phyloP scores from a whole-genome alignment of 169 alveolate species.

The Cryptosporidium sp. region DNA sequence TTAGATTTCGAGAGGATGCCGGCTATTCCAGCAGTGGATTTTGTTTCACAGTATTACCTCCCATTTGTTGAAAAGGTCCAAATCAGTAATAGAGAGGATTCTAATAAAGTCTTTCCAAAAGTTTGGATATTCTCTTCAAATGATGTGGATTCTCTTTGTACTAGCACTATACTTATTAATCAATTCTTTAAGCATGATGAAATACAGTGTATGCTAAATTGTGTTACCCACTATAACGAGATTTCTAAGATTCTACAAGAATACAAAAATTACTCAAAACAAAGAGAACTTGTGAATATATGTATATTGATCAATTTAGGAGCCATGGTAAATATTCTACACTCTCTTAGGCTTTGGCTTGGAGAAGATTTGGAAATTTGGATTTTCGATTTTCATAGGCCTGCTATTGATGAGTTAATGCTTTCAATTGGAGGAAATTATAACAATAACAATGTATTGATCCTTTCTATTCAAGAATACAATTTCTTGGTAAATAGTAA shows the following conservation, averaged over 20 bases:
- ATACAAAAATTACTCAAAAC: conserved; percentile 24
- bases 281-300: conserved; percentile 31
- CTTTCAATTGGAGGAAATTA: background rate
- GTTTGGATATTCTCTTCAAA: conserved; percentile 70
- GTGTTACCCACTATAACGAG: conserved; percentile 74
- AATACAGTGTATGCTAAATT: conserved; percentile 39
- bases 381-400: conserved; percentile 70
- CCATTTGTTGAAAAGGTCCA: conserved; percentile 37
- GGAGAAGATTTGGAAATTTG: conserved; percentile 56
- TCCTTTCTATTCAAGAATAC: conserved; percentile 49
- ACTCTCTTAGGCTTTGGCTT: conserved; percentile 58
- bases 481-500: conserved; percentile 33
- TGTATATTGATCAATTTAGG: conserved; percentile 62
- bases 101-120: conserved; percentile 26
- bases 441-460: conserved; percentile 7
- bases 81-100: background rate
- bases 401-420: conserved; percentile 38
- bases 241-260: conserved; percentile 53
- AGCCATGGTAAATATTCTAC: conserved; percentile 65
- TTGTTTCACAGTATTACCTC: conserved; percentile 58
- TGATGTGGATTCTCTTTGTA: conserved; percentile 74
- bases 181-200: conserved; percentile 60
- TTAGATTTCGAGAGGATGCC: conserved; percentile 39
- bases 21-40: conserved; percentile 57
- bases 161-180: conserved; percentile 38